Evolutionary conservation across 306 rosid genomes (phyloP), one percentile per base, ranked within the genome.

Genomic region (Lathyrus oleraceus): DNA sequence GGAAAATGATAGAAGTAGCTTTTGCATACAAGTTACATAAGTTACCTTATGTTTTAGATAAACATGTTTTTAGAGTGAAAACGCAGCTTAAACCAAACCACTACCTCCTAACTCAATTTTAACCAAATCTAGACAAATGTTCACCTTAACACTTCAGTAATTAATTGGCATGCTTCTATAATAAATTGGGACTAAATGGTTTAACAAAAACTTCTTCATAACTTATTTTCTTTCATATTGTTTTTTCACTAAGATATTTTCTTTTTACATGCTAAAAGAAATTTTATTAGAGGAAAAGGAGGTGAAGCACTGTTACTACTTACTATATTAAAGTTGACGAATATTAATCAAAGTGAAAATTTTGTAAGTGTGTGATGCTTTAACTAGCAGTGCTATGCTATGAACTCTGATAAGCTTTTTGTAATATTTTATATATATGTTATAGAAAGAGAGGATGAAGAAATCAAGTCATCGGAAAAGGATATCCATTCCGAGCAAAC

Each of bases 401-500:
- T 20, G n/a, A 54, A 21, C 27, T 56, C 4, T 47, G 36, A 32
- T 54, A 16, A 16, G 21, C 14, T 64, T 44, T 59, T 47, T 19
- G 64, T 17, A 8, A 47, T 38, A 38, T 58, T 52, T 49, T 11
- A 6, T 64, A 57, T 71, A 21, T 48, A 38, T 71, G 38, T 58
- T 38, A 56, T 47, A 78, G 81, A 23, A 35, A 62, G 17, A 20
- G 67, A 53, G 44, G 30, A 76, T 47, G 66, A 42, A 10, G 66
- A 10, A 25, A 14, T 19, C 28, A 52, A 61, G n/a, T 45, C 48
- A 27, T 51, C 48, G 3, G 35, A 16, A 30, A 63, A 61, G 60
- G 14, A 40, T 52, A 4, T 69, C 60, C 59, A 30, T 69, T 57
- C 67, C 23, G 45, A 62, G 30, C 21, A 70, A 53, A 64, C 19